phyloP scores from a whole-genome alignment of 768 basidiomycete genomes.

The Candolleomyces eurysporus region DNA sequence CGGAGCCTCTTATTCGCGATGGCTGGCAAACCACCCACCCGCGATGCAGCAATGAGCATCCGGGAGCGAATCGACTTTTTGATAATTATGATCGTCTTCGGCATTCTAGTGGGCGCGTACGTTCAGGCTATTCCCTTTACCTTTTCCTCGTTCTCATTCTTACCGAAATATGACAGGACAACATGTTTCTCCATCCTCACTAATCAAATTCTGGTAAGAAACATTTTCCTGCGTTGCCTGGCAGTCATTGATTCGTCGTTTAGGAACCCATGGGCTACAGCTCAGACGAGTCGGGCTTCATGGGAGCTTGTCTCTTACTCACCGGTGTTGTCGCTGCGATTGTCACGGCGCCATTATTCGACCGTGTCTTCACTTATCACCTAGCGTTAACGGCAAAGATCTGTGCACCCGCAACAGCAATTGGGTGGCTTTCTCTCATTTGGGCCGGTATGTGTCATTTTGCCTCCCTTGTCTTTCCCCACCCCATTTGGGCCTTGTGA shows the following conservation, averaged over 20 bases:
- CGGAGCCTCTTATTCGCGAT: slow-evolving; percentile 53
- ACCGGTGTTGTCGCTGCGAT: slow-evolving; percentile 70
- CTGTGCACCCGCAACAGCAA: slow-evolving; percentile 59
- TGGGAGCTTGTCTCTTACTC: slow-evolving; percentile 66
- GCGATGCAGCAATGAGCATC: slow-evolving; percentile 54
- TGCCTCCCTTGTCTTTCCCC: background rate
- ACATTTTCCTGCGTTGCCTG: background rate
- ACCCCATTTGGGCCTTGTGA: background rate
- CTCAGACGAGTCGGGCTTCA: slow-evolving; percentile 58
- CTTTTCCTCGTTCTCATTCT: background rate
- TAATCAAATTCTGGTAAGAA: slow-evolving; percentile 63
- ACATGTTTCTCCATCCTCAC: slow-evolving; percentile 65
- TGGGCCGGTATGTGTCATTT: slow-evolving; percentile 63
- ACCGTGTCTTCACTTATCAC: slow-evolving; percentile 77
- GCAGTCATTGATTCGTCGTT: background rate
- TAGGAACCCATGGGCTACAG: slow-evolving; percentile 77
- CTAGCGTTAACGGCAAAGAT: slow-evolving; percentile 59
- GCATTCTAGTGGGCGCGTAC: slow-evolving; percentile 61
- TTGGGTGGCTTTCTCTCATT: slow-evolving; percentile 69
- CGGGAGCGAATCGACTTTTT: slow-evolving; percentile 72
- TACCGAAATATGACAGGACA: background rate
- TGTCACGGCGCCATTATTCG: slow-evolving; percentile 71
- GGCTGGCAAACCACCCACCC: slow-evolving; percentile 38
- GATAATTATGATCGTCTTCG: slow-evolving; percentile 60
- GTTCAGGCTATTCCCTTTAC: slow-evolving; percentile 19